A percentile compares a stretch with the other conserved stretches of the same genome.
These are phyloP conservation scores for Avena sativa DNA, from an alignment of 176 grass and related monocot species.

Conservation along the genomic window DNA sequence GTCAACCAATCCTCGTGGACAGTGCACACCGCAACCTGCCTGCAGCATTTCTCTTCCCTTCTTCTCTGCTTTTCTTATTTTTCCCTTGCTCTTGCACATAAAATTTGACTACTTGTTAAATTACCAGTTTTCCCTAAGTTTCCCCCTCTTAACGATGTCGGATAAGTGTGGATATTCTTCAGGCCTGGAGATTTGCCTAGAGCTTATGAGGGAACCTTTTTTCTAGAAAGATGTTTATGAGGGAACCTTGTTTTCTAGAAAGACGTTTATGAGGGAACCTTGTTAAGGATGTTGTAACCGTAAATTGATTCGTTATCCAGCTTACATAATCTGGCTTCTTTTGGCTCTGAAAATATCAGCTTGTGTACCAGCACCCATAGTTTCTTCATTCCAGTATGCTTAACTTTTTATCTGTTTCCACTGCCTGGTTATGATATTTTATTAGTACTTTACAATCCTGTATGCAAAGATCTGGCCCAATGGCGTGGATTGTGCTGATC, in stretches of 20 bases:
- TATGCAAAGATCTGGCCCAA: not conserved
- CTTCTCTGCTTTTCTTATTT: not conserved
- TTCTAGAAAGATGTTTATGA: conserved; percentile 36
- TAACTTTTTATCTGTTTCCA: not conserved
- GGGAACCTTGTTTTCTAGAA: conserved; percentile 35
- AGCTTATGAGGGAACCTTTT: conserved; percentile 35
- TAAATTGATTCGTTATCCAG: conserved; percentile 40
- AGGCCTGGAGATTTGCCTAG: conserved; percentile 47
- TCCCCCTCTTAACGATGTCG: not conserved
- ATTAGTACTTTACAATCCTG: not conserved
- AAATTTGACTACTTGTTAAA: conserved; percentile 50
- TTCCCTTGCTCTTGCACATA: conserved; percentile 54
- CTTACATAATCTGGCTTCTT: conserved; percentile 39
- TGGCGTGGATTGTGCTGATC: not conserved
- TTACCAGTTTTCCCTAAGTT: conserved; percentile 46
- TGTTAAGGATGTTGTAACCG: conserved; percentile 47
- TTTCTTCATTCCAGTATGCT: not conserved
- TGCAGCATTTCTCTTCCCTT: conserved; percentile 30
- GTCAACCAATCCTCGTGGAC: conserved; percentile 25
- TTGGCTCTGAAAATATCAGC: conserved; percentile 13
- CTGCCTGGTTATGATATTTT: not conserved
- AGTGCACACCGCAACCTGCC: conserved; percentile 5
- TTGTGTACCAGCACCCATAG: not conserved
- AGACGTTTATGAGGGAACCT: conserved; percentile 18
- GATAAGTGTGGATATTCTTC: conserved; percentile 58